A percentile compares a stretch with the other conserved stretches of the same genome.
Evolutionary conservation across 2,329 filamentous ascomycete species (phyloP).

Genomic region (Ophiostoma himal-ulmi): DNA sequence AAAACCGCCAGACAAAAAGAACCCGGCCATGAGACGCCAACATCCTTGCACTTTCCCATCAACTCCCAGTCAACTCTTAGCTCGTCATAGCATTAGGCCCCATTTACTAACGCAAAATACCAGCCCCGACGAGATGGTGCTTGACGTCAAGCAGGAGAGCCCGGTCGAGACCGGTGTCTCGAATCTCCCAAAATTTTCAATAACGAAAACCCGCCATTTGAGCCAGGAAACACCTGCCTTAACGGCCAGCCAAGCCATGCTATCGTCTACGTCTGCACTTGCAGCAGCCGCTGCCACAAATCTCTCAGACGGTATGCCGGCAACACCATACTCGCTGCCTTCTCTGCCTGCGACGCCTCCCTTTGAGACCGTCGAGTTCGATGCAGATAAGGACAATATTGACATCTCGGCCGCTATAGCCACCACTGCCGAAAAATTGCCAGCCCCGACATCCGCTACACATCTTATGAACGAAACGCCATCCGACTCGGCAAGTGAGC

Average conservation of each 20-base stretch:
- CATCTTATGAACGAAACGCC: slow-evolving; percentile 16
- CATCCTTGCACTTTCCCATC: background rate
- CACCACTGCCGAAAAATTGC: background rate
- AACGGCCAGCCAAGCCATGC: background rate
- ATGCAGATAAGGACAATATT: slow-evolving; percentile 12
- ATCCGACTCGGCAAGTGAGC: slow-evolving; percentile 17
- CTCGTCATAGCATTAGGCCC: background rate
- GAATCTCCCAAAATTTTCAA: slow-evolving; percentile 21
- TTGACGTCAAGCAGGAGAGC: slow-evolving; percentile 25
- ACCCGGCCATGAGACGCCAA: background rate
- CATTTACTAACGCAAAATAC: slow-evolving; percentile 22
- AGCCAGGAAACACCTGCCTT: slow-evolving; percentile 21
- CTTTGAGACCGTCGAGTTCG: slow-evolving; percentile 1
- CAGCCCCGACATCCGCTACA: background rate
- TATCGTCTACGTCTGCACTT: slow-evolving; percentile 16
- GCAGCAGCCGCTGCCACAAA: slow-evolving; percentile 11
- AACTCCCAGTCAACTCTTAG: background rate
- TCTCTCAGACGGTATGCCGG: slow-evolving; percentile 19
- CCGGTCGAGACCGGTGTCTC: slow-evolving; percentile 22
- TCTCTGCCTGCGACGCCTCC: slow-evolving; percentile 9
- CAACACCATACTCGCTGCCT: slow-evolving; percentile 16
- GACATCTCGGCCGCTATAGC: background rate
- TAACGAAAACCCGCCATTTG: slow-evolving; percentile 16
- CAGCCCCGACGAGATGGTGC: slow-evolving; percentile 20
- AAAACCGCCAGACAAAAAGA: background rate